Conservation (phyloP, 257 asterid genomes). For the Anisodus tanguticus region DNA sequence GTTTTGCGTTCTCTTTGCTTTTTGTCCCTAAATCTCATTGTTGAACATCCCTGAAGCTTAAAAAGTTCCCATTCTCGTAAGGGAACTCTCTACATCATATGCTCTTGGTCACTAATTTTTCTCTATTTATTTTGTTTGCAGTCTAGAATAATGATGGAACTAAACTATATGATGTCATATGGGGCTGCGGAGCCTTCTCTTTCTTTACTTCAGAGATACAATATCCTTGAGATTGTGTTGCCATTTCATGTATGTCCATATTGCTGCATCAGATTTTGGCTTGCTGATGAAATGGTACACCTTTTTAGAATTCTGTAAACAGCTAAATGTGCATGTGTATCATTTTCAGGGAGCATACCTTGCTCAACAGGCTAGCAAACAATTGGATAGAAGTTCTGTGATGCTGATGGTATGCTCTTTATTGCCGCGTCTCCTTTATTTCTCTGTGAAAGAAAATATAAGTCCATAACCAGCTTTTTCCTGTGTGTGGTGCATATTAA, state of each 20-base stretch:
- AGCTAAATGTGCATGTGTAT: conserved; percentile 19
- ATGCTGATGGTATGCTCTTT: conserved; percentile 70
- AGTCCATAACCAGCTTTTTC: not conserved
- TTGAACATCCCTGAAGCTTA: conserved; percentile 21
- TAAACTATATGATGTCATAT: conserved; percentile 88
- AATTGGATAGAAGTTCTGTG: conserved; percentile 45
- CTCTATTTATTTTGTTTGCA: conserved; percentile 36
- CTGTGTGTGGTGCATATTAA: conserved; percentile 16
- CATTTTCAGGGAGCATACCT: conserved; percentile 75
- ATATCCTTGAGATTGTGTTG: conserved; percentile 71
- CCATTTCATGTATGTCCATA: conserved; percentile 83
- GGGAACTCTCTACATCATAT: conserved; percentile 5
- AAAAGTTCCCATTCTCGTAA: not conserved
- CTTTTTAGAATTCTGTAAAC: conserved; percentile 5
- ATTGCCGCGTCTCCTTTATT: not conserved
- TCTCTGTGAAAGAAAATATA: not conserved
- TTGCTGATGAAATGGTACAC: not conserved
- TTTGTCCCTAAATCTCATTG: conserved; percentile 7
- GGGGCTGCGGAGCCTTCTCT: conserved; percentile 96
- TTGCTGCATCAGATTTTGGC: conserved; percentile 30
- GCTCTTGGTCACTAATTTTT: conserved; percentile 2
- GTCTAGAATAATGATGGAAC: conserved; percentile 75
- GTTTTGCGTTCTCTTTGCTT: not conserved
- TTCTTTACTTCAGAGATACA: conserved; percentile 71
- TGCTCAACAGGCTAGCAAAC: conserved; percentile 52